Percentiles rank a stretch among this genome's conserved stretches.
These are phyloP conservation scores for Mucor plumbeus DNA, from an alignment of 371 early-diverging fungal genomes.

Conservation along the genomic window DNA sequence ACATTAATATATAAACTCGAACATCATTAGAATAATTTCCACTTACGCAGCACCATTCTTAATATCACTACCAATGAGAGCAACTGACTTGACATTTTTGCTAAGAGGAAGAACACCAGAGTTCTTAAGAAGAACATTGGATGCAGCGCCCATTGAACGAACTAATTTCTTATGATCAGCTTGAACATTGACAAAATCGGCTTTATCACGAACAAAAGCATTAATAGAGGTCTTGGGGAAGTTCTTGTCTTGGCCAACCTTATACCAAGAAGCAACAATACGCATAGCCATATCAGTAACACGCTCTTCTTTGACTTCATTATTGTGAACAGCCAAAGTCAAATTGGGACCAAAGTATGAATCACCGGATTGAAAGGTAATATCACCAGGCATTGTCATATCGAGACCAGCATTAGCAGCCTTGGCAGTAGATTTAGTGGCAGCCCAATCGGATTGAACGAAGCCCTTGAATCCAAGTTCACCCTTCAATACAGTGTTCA, in stretches of 20 bases:
- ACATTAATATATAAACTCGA: too few relatives aligned
- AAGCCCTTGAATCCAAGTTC: constrained; percentile 57
- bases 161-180: constrained; percentile 41
- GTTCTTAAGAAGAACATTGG: constrained; percentile 56
- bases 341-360: constrained; percentile 46
- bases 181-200: constrained; percentile 46
- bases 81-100: constrained; percentile 33
- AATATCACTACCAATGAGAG: constrained; percentile 62
- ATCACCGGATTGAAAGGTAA: constrained; percentile 24
- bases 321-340: constrained; percentile 33
- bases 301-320: constrained; percentile 36
- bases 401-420: constrained; percentile 59
- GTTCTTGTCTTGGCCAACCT: constrained; percentile 43
- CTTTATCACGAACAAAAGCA: constrained; percentile 24
- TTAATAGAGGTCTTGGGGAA: constrained; percentile 50
- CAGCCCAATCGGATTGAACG: constrained; percentile 48
- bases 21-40: neutral
- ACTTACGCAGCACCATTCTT: constrained; percentile 33
- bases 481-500: constrained; percentile 53
- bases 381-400: constrained; percentile 64
- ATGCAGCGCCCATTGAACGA: constrained; percentile 56
- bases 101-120: constrained; percentile 41
- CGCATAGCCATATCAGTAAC: constrained; percentile 64
- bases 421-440: constrained; percentile 32
- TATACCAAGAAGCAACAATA: constrained; percentile 61